Evolutionary conservation across 75 land plant species (phyloP).

Genomic region (Pseudotsuga menziesii): DNA sequence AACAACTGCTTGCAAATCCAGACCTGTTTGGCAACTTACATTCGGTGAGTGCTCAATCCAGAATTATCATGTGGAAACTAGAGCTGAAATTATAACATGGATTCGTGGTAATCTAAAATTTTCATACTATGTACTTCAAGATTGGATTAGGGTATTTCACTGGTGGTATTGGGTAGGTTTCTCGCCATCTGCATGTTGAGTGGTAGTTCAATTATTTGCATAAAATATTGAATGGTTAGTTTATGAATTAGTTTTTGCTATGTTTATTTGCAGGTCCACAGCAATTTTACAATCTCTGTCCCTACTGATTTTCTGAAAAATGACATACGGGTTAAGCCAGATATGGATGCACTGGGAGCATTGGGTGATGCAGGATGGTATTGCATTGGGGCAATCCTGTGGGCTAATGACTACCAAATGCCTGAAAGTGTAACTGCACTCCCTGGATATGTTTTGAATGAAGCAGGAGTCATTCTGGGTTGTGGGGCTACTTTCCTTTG

Average conservation of each 20-base stretch:
- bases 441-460: conserved; percentile 39
- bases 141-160: too few species aligned
- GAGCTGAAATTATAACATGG: too few species aligned
- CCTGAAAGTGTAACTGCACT: conserved; percentile 58
- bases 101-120: too few species aligned
- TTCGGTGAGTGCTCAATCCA: conserved; percentile 21
- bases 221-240: background rate
- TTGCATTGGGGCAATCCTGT: conserved; percentile 62
- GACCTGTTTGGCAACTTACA: conserved; percentile 47
- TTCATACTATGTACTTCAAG: too few species aligned
- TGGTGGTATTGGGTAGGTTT: background rate
- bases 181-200: background rate
- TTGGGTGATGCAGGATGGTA: conserved; percentile 93
- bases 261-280: conserved; percentile 35
- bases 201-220: background rate
- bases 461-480: conserved; percentile 53
- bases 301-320: conserved; percentile 41
- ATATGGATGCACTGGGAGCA: conserved; percentile 73
- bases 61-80: background rate
- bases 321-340: conserved; percentile 73
- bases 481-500: conserved; percentile 59
- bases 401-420: conserved; percentile 55
- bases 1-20: conserved; percentile 27
- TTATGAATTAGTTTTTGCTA: background rate
- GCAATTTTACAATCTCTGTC: conserved; percentile 18